phyloP scores from a whole-genome alignment of 208 protist species.

The Trypanosoma congolense region DNA sequence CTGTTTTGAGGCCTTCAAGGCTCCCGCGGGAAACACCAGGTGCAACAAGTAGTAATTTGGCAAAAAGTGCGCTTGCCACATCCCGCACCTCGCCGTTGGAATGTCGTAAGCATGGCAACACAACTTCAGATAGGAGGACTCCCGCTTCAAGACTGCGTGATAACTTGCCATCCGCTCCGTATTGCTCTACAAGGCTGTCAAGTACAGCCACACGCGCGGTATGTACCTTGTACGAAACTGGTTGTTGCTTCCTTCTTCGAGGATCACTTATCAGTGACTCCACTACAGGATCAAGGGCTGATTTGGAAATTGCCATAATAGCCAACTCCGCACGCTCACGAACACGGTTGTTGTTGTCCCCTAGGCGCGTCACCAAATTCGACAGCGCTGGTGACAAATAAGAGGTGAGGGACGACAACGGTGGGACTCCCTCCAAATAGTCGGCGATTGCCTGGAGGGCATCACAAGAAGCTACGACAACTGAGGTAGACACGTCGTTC shows the following conservation, averaged over 20 bases:
- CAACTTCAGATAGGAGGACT: constrained; percentile 42
- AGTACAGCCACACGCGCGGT: constrained; percentile 65
- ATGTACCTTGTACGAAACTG: constrained; percentile 44
- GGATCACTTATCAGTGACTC: constrained; percentile 49
- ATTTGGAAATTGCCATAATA: constrained; percentile 45
- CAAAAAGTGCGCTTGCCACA: constrained; percentile 61
- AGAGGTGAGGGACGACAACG: constrained; percentile 12
- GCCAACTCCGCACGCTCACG: constrained; percentile 56
- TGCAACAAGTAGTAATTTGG: constrained; percentile 49
- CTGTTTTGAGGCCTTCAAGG: constrained; percentile 64
- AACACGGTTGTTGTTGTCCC: constrained; percentile 70
- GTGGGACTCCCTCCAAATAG: constrained; percentile 24
- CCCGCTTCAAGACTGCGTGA: constrained; percentile 38
- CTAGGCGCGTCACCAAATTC: constrained; percentile 53
- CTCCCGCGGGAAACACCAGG: constrained; percentile 19
- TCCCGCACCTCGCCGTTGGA: constrained; percentile 77
- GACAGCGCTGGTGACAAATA: constrained; percentile 32
- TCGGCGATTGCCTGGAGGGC: constrained; percentile 55
- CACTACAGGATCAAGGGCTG: constrained; percentile 46
- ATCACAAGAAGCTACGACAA: constrained; percentile 66
- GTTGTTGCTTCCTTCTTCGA: constrained; percentile 60
- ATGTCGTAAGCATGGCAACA: constrained; percentile 69
- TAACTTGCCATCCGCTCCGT: constrained; percentile 34
- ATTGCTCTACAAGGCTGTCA: constrained; percentile 63
- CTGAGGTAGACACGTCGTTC: constrained; percentile 56